phyloP scores from a whole-genome alignment of 768 basidiomycete genomes.

The Lactarius tabidus region DNA sequence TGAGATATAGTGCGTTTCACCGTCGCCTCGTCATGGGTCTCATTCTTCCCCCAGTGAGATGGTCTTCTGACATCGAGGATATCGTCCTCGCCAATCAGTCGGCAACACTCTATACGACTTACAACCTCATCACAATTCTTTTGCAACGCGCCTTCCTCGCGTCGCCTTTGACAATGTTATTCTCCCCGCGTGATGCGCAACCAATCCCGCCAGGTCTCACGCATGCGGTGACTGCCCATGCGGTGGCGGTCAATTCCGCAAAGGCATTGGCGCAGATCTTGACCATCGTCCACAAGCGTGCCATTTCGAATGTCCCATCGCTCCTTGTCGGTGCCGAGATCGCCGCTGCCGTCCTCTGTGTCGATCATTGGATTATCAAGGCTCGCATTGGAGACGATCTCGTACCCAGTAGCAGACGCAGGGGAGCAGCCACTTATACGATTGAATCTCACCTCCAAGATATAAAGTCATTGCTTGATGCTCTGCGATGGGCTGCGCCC shows the following conservation, averaged over 20 bases:
- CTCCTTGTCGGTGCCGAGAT: constrained; percentile 22
- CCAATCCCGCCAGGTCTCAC: not conserved
- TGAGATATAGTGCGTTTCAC: constrained; percentile 21
- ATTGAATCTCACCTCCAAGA: constrained; percentile 20
- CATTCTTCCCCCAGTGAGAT: constrained; percentile 31
- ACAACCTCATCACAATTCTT: constrained; percentile 64
- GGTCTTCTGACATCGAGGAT: constrained; percentile 43
- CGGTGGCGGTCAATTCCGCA: constrained; percentile 20
- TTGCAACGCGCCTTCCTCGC: constrained; percentile 79
- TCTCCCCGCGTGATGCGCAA: constrained; percentile 1
- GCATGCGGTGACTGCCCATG: constrained; percentile 19
- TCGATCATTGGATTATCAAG: constrained; percentile 23
- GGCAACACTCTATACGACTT: constrained; percentile 41
- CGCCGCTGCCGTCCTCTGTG: constrained; percentile 19
- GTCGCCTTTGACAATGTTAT: constrained; percentile 11
- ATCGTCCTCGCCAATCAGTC: constrained; percentile 40
- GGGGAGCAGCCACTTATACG: not conserved
- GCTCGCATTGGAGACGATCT: constrained; percentile 8
- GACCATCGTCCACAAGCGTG: constrained; percentile 15
- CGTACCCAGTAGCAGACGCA: not conserved
- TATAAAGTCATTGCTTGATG: constrained; percentile 10
- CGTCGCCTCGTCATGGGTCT: not conserved
- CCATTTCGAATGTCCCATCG: constrained; percentile 22
- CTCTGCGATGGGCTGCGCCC: constrained; percentile 23
- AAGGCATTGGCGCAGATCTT: constrained; percentile 18